Percentiles rank a stretch among this genome's conserved stretches.
Conservation (phyloP, 192 early-diverging fungal species). For the Mycoemilia scoparia region DNA sequence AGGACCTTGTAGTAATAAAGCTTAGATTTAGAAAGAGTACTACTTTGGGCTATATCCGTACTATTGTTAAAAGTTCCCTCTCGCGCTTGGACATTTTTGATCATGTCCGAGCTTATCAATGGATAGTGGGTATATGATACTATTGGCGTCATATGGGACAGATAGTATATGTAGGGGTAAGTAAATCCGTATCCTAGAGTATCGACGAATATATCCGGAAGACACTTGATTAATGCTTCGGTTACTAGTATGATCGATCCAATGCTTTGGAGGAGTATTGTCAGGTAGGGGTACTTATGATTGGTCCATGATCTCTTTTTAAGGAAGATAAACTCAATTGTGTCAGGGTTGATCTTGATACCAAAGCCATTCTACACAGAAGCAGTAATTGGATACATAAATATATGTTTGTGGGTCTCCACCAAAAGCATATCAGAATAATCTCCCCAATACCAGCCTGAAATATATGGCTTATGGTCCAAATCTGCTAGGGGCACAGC, state of each 20-base stretch:
- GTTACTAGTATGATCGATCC: constrained; percentile 56
- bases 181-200: constrained; percentile 93
- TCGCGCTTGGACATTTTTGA: constrained; percentile 43
- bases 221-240: constrained; percentile 47
- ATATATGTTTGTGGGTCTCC: too few relatives aligned
- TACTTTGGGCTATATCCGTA: constrained; percentile 30
- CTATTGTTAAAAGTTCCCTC: constrained; percentile 49
- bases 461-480: too few relatives aligned
- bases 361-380: constrained; percentile 45
- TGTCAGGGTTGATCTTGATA: constrained; percentile 33
- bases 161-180: constrained; percentile 52
- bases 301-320: constrained; percentile 45
- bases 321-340: constrained; percentile 47
- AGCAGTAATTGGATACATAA: too few relatives aligned
- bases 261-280: constrained; percentile 70
- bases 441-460: too few relatives aligned
- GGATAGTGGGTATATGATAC: constrained; percentile 94
- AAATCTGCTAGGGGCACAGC: too few relatives aligned
- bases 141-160: constrained; percentile 38
- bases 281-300: constrained; percentile 54
- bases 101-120: constrained; percentile 85
- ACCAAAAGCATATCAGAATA: too few relatives aligned
- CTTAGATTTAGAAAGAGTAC: constrained; percentile 15
- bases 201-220: constrained; percentile 75
- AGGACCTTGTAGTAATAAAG: constrained; percentile 60